Evolutionary conservation across 2,329 filamentous ascomycete genomes (phyloP), one percentile per base, ranked within the genome.

Genomic region (Trematosphaeria pertusa): DNA sequence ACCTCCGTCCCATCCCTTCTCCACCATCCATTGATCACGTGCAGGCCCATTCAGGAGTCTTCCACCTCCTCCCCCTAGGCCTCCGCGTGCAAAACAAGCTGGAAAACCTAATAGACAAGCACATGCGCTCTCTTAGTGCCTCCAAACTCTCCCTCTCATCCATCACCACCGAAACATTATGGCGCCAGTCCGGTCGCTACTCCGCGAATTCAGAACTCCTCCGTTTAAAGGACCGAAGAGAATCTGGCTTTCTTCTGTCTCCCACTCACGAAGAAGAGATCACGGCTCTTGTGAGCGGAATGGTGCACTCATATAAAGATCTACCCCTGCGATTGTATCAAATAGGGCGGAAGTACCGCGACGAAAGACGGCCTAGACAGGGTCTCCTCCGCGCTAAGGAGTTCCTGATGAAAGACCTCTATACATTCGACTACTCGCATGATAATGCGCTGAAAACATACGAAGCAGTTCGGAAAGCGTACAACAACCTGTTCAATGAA

Each of bases 211-310:
- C 87, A n/a, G 91, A 96, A 86, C 81, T 97, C 15, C 93, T 97
- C 59, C 84, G 83, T 32, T 83, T 97, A 36, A 74, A 81, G 34
- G 94, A 97, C 71, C 84, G 94, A 45, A 94, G 88, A 70, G 83
- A 88, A 5, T 77, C 81, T 1, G 79, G 82, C 3, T 89, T 89
- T 52, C 79, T 99, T 21, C 81, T 99, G 3, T 87, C 91, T 1
- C 94, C 94, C 1, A 99, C 94, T 0, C 94, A 99, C 52, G 94
- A 99, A 66, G 94, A 99, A 70, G 94, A 99, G 67, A 94, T 99
- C 58, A 99, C 94, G 0, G 77, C 81, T 0, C 77, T 99, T 2
- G 89, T 97, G 1, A 83, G 85, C 3, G 82, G 81, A 45, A 81
- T 86, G 12, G 78, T 92, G 1, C 84, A 86, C 32, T 96, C 92